Evolutionary conservation across 768 basidiomycete genomes (phyloP).

Genomic region (Psilocybe cubensis): DNA sequence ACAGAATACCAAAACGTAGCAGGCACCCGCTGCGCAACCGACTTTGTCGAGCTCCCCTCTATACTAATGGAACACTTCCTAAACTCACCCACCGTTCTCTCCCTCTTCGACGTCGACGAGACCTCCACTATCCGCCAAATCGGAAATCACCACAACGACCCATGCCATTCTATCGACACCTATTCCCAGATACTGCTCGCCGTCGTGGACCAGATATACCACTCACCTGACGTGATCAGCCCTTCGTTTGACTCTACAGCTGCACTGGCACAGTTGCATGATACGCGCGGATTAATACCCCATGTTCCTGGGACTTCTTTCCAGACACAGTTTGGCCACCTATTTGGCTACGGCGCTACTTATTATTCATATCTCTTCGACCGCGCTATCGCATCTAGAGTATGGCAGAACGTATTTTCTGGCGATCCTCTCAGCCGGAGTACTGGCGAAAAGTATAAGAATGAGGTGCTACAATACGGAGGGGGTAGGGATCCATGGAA

Average conservation of each 20-base stretch:
- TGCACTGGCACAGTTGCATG: slow-evolving; percentile 61
- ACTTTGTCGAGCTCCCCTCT: slow-evolving; percentile 97
- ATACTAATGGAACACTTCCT: slow-evolving; percentile 99
- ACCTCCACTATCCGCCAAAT: slow-evolving; percentile 47
- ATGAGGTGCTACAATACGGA: slow-evolving; percentile 75
- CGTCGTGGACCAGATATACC: slow-evolving; percentile 87
- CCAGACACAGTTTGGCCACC: slow-evolving; percentile 95
- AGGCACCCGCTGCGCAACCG: slow-evolving; percentile 96
- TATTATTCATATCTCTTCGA: slow-evolving; percentile 99
- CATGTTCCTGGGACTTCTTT: slow-evolving; percentile 86
- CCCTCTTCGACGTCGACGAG: slow-evolving; percentile 68
- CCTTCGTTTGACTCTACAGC: slow-evolving; percentile 74
- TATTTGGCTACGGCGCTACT: slow-evolving; percentile 96
- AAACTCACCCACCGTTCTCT: slow-evolving; percentile 79
- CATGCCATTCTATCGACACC: slow-evolving; percentile 85
- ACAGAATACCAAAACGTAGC: slow-evolving; percentile 98
- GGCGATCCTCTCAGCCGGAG: slow-evolving; percentile 68
- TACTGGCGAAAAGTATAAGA: slow-evolving; percentile 82
- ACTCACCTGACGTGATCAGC: slow-evolving; percentile 65
- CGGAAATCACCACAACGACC: slow-evolving; percentile 74
- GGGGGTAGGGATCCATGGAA: slow-evolving; percentile 94
- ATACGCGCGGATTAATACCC: slow-evolving; percentile 78
- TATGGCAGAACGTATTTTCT: slow-evolving; percentile 81
- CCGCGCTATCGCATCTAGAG: slow-evolving; percentile 91
- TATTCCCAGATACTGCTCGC: slow-evolving; percentile 91